These are phyloP conservation scores for Rosa persica DNA, from an alignment of 306 rosid genomes.

Conservation along the genomic window DNA sequence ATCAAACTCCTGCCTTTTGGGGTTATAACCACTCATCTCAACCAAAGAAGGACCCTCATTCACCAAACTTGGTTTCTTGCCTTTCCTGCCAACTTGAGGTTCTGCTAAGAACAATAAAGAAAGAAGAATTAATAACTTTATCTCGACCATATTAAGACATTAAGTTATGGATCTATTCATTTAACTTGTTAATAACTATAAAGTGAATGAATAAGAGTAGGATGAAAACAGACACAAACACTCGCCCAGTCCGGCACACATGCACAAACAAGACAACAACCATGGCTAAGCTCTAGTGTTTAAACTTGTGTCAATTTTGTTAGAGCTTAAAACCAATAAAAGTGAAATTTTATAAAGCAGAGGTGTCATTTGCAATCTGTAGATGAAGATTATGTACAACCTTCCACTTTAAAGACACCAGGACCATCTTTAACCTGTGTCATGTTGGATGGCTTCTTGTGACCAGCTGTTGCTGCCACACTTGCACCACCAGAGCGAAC, in stretches of 20 bases:
- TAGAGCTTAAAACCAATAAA: not conserved
- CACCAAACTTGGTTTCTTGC: constrained; percentile 59
- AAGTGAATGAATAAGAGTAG: not conserved
- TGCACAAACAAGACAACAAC: not conserved
- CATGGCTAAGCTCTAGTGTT: not conserved
- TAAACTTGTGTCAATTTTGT: constrained; percentile 2
- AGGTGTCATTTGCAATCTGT: not conserved
- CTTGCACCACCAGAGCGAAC: constrained; percentile 35
- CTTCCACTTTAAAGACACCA: constrained; percentile 70
- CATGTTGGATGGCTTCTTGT: constrained; percentile 64
- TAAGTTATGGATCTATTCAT: constrained; percentile 5
- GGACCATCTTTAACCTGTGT: constrained; percentile 63
- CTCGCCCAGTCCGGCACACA: not conserved
- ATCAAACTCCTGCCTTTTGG: constrained; percentile 88
- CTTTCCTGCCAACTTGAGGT: constrained; percentile 67
- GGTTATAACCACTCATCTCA: constrained; percentile 82
- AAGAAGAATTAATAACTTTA: constrained; percentile 9
- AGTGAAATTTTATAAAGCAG: not conserved
- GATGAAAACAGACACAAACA: not conserved
- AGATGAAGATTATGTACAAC: constrained; percentile 36
- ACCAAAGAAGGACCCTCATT: constrained; percentile 79
- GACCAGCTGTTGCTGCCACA: constrained; percentile 43
- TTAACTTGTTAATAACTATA: not conserved
- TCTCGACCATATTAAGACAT: constrained; percentile 1
- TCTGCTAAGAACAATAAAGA: constrained; percentile 44